Evolutionary conservation across 805 yeast species (phyloP), one percentile per base, ranked within the genome.

Genomic region (Yarrowia yakushimensis): DNA sequence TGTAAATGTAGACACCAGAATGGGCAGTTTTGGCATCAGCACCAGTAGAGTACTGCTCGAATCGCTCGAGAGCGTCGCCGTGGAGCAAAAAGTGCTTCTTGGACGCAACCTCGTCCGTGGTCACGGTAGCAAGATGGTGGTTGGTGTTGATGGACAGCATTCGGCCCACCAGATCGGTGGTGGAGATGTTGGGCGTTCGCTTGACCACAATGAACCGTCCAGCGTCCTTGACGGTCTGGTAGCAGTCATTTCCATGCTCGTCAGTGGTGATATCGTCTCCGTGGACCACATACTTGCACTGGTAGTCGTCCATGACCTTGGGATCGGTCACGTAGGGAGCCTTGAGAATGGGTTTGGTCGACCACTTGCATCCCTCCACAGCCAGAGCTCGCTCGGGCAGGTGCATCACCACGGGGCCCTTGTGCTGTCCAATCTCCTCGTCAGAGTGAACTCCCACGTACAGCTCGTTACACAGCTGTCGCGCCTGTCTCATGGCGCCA

Each of bases 251-350:
- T 2, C 99, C 99, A 70, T 90, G 81, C 15, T 97, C 97, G 74
- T 94, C 98, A 1, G 97, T 88, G 25, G 97, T 94, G 67, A 94
- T 90, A 71, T 94, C 99, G 74, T 94, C 99, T 7, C 99, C 99
- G 73, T 94, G 99, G 11, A 94, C 97, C n/a, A 94, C 99, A 72
- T 85, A 94, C 70, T 83, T 75, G 76, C 99, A 94, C 7, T 82
- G 82, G 70, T 83, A 83, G 25, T 78, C 67, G 68, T 88, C 90
- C 90, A 91, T 82, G 60, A 90, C 87, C 42, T 76, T 77, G 0
- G 96, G 96, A 66, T 85, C 88, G 0, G 99, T 94, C 13, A 93
- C 97, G 71, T 94, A 94, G 1, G 99, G 99, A 0, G 98, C 97
- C 66, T 81, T 78, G 1, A 85, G 81, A 17, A 93, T 81, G 0